Evolutionary conservation across 2,329 filamentous ascomycete genomes (phyloP).

Genomic region (Penicillium rolfsii): DNA sequence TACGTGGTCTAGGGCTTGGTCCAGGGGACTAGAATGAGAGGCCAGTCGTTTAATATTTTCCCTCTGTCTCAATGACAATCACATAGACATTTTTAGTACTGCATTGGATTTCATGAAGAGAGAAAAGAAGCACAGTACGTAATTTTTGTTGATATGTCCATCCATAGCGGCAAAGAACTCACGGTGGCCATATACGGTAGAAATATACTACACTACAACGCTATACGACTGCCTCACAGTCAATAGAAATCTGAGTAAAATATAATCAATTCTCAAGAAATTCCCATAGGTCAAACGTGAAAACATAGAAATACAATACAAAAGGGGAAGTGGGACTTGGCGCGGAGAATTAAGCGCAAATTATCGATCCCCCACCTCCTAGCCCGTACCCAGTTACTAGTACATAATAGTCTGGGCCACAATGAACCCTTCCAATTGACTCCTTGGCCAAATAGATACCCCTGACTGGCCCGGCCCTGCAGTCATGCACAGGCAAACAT

Average conservation of each 20-base stretch:
- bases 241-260: not conserved
- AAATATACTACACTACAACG: no score
- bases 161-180: no score
- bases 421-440: not conserved
- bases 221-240: not conserved
- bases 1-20: not conserved
- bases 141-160: not conserved
- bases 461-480: not conserved
- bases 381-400: not conserved
- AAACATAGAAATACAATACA: slow-evolving; percentile 4
- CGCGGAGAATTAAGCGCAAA: not conserved
- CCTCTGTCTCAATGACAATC: not conserved
- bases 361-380: not conserved
- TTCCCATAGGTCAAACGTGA: not conserved
- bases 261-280: not conserved
- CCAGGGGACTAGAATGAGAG: not conserved
- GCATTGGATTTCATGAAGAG: not conserved
- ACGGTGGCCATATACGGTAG: no score
- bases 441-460: not conserved
- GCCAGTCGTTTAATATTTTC: not conserved
- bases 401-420: no score
- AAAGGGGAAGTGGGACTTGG: not conserved
- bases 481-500: no score
- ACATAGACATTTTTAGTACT: not conserved
- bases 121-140: not conserved